Evolutionary conservation across 495 filamentous ascomycete species (phyloP), one percentile per base, ranked within the genome.

Genomic region (Aspergillus hancockii): DNA sequence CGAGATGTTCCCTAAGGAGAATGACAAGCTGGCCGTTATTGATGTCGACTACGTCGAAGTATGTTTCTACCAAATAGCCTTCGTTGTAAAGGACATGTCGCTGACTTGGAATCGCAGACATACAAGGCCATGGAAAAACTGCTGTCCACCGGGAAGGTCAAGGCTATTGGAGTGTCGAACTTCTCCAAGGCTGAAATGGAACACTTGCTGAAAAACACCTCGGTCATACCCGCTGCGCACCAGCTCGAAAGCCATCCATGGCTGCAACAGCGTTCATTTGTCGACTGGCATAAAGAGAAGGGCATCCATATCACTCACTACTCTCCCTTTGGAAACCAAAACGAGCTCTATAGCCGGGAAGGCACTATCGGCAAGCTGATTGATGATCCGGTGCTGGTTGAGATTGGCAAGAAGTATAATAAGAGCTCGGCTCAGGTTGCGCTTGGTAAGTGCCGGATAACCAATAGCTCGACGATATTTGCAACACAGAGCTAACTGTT

Each of bases 81-180:
- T 49, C 31, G 45, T 5, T 16, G 3, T 25, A 30, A 36, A 45
- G 4, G n/a, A 10, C 12, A 16, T 21, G 14, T 61, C 21, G 62
- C 22, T 36, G 0, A 41, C 30, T 43, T 13, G 1, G 23, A 14
- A 13, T 21, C 12, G 19, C 46, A 84, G 74, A 87, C 84, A 6
- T 88, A 79, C 66, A 81, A 79, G 56, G 84, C 82, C 0, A 88
- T 92, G 86, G 87, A 91, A 63, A 76, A 79, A 43, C 69, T 84
- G 2, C 66, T 82, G 4, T 67, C 79, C 36, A 74, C 75, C 30
- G 85, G 85, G 43, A 88, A 86, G 61, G 68, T 73, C 45, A 81
- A 74, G 58, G 86, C 78, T 5, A 90, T 96, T 62, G 91, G 91
- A 1, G 81, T 94, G 8, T 89, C 84, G 62, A 96, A 93, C 74